Base-by-base conservation (phyloP, 768 basidiomycete species). In the Wakefieldia striispora region DNA sequence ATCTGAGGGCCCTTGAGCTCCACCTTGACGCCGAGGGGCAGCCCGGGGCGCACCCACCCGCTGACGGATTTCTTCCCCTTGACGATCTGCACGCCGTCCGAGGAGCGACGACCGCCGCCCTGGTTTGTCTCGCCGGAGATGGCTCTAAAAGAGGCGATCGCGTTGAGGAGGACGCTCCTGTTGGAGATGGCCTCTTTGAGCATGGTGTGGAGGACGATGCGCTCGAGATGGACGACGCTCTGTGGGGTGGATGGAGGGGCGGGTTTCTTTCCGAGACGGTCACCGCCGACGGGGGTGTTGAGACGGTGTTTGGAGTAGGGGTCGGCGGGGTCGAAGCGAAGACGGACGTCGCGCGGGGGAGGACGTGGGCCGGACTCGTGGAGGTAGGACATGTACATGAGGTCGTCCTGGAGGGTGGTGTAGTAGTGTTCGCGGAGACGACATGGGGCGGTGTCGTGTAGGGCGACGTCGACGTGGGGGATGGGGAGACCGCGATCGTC, bases 351-450 rank as follows among this genome's bases (percentile, higher is more conserved):
- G 51, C 82, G 79, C 9, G 75, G 75, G 11, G 76, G 70, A 12
- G 79, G 77, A 40, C 75, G 78, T 6, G 77, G 70, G n/a, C 67
- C 73, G 37, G 74, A 69, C 59, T 84, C 77, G 70, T 97, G 95
- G 43, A 79, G 73, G 74, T 97, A 97, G 45, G 87, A 88, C 79
- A 97, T 86, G 78, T 99, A 99, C 80, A 98, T 83, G 59, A 94
- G 75, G 72, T 97, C 80, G 68, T 94, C 88, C 19, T 82, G 82
- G 52, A 98, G 77, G 9, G 93, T 86, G 34, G 74, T 71, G 68
- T 88, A 66, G 74, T 97, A 97, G 74, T 97, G 92, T 54, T 91
- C 84, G 46, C 77, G 75, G 47, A 93, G 78, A 36, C 95, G 83
- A 54, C 80, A 85, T 50, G 79, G 76, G 6, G 83, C 81, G 49